Evolutionary conservation across 257 asterid species (phyloP).

Genomic region (Solanum pennellii): DNA sequence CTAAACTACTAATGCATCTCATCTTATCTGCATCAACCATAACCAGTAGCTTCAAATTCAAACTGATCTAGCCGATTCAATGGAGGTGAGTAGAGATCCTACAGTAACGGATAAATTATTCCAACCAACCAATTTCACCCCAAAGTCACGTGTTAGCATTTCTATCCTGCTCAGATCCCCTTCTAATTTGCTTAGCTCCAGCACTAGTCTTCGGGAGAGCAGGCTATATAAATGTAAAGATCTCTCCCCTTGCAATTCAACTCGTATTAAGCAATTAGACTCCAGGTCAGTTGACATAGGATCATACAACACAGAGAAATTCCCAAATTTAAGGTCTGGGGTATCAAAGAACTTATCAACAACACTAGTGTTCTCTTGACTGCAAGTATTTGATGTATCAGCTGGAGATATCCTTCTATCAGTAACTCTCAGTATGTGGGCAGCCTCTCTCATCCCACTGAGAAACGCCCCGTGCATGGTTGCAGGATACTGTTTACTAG

Average conservation of each 20-base stretch:
- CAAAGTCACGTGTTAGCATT: conserved; percentile 34
- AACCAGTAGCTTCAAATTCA: not conserved
- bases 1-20: not conserved
- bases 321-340: conserved; percentile 62
- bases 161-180: conserved; percentile 57
- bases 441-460: conserved; percentile 98
- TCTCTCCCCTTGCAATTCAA: conserved; percentile 33
- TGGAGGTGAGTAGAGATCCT: conserved; percentile 43
- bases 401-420: conserved; percentile 20
- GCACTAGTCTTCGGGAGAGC: conserved; percentile 45
- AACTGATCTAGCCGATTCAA: conserved; percentile 28
- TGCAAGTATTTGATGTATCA: conserved; percentile 11
- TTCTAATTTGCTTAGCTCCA: conserved; percentile 46
- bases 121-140: conserved; percentile 50
- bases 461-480: conserved; percentile 99
- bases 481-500: conserved; percentile 92
- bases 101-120: conserved; percentile 38
- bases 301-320: conserved; percentile 50
- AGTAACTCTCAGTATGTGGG: conserved; percentile 70
- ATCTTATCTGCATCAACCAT: not conserved
- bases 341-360: conserved; percentile 45
- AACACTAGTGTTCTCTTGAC: conserved; percentile 17
- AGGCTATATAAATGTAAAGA: conserved; percentile 41
- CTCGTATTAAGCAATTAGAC: conserved; percentile 45
- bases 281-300: conserved; percentile 40